Evolutionary conservation across 768 basidiomycete species (phyloP).

Genomic region (Pulveroboletus ravenelii): DNA sequence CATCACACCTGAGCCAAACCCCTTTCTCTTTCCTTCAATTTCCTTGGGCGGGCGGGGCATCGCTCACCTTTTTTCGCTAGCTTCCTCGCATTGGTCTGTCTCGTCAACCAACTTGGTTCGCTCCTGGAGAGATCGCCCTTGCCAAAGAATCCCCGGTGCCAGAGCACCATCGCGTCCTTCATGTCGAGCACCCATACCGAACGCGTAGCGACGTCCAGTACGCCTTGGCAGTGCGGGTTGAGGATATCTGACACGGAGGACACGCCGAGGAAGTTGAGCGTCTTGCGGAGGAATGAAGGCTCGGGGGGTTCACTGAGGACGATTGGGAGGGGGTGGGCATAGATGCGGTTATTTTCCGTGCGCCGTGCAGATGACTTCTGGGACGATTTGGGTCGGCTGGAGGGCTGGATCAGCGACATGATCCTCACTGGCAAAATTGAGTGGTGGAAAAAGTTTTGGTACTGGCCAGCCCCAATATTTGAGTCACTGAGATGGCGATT

Average conservation of each 20-base stretch:
- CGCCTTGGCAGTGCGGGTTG: slow-evolving; percentile 71
- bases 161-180: slow-evolving; percentile 65
- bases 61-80: slow-evolving; percentile 54
- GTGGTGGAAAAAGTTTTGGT: background rate
- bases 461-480: too few relatives aligned
- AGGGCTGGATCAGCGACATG: slow-evolving; percentile 49
- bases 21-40: background rate
- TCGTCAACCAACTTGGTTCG: slow-evolving; percentile 88
- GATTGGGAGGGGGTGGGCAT: slow-evolving; percentile 67
- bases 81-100: slow-evolving; percentile 61
- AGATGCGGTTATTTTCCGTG: slow-evolving; percentile 62
- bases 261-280: slow-evolving; percentile 49
- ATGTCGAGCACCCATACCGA: slow-evolving; percentile 80
- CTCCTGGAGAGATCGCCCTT: slow-evolving; percentile 93
- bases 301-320: slow-evolving; percentile 41
- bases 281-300: slow-evolving; percentile 39
- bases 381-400: slow-evolving; percentile 33
- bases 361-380: slow-evolving; percentile 51
- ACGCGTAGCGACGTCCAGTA: slow-evolving; percentile 74
- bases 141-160: slow-evolving; percentile 93
- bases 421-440: background rate
- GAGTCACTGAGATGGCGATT: too few relatives aligned
- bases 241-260: slow-evolving; percentile 53
- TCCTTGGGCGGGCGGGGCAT: too few relatives aligned
- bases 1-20: slow-evolving; percentile 26